A percentile compares a stretch with the other conserved stretches of the same genome.
phyloP scores from a whole-genome alignment of 192 early-diverging fungal genomes.

The Piromyces finnis region DNA sequence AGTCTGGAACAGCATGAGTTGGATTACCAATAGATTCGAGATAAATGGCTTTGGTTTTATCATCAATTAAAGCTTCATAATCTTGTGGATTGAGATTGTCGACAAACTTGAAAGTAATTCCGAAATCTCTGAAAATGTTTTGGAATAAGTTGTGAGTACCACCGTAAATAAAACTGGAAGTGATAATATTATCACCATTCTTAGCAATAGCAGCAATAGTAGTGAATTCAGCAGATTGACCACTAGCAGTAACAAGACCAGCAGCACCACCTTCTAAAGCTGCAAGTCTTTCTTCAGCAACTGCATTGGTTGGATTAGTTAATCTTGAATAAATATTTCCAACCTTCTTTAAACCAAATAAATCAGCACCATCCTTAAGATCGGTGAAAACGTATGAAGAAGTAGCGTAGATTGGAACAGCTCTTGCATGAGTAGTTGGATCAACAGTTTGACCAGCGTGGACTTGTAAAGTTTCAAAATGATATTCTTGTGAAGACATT shows the following conservation, averaged over 20 bases:
- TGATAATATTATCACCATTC: constrained; percentile 76
- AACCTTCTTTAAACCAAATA: constrained; percentile 54
- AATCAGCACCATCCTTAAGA: constrained; percentile 57
- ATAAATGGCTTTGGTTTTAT: constrained; percentile 75
- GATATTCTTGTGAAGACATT: no score
- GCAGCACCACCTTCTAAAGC: constrained; percentile 71
- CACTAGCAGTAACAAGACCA: constrained; percentile 39
- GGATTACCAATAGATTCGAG: constrained; percentile 87
- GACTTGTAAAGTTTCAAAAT: constrained; percentile 77
- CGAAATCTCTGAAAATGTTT: constrained; percentile 26
- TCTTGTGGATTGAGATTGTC: constrained; percentile 53
- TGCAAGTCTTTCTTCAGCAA: constrained; percentile 83
- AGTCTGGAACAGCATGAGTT: constrained; percentile 72
- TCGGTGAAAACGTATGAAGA: constrained; percentile 69
- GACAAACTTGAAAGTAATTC: constrained; percentile 64
- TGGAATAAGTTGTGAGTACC: constrained; percentile 1
- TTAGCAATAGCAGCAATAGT: constrained; percentile 58
- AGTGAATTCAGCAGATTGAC: constrained; percentile 76
- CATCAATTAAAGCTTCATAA: constrained; percentile 65
- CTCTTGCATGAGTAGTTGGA: constrained; percentile 52
- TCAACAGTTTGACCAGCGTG: constrained; percentile 64
- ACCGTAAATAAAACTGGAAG: constrained; percentile 38
- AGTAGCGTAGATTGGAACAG: constrained; percentile 81
- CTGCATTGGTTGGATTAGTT: constrained; percentile 69
- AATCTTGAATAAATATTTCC: constrained; percentile 77